These are phyloP conservation scores for Hypoxylon lienhwacheense DNA, from an alignment of 495 filamentous ascomycete species.

Conservation along the genomic window DNA sequence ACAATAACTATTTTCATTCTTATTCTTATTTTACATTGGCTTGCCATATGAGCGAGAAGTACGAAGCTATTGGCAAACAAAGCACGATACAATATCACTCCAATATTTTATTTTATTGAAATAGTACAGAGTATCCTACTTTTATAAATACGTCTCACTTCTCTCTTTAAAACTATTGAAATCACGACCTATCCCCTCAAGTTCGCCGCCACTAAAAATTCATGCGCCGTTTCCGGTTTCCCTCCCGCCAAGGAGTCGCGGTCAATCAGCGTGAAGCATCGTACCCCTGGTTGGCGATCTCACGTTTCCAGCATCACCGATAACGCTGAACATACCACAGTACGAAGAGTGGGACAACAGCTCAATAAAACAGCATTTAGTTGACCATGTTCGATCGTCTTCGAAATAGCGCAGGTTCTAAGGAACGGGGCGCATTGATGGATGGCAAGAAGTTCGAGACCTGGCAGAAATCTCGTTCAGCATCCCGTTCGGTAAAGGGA, in stretches of 20 bases:
- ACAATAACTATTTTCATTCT: too few species aligned
- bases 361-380: background rate
- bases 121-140: too few species aligned
- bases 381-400: constrained; percentile 38
- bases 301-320: constrained; percentile 17
- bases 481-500: constrained; percentile 30
- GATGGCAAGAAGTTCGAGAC: constrained; percentile 38
- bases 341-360: constrained; percentile 5
- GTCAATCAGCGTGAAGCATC: constrained; percentile 26
- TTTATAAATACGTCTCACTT: too few species aligned
- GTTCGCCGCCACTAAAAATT: background rate
- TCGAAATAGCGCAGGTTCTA: constrained; percentile 32
- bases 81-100: background rate
- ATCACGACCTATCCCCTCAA: background rate
- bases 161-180: background rate
- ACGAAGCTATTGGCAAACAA: constrained; percentile 10
- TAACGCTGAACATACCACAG: too few species aligned
- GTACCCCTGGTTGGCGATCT: constrained; percentile 30
- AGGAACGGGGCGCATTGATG: constrained; percentile 24
- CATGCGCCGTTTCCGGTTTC: constrained; percentile 9
- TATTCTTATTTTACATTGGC: constrained; percentile 1
- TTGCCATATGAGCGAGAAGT: constrained; percentile 7
- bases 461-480: constrained; percentile 36
- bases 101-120: background rate
- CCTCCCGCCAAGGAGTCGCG: constrained; percentile 17